Base-by-base conservation (phyloP, 371 early-diverging fungal genomes). In the Rhizopus arrhizus region DNA sequence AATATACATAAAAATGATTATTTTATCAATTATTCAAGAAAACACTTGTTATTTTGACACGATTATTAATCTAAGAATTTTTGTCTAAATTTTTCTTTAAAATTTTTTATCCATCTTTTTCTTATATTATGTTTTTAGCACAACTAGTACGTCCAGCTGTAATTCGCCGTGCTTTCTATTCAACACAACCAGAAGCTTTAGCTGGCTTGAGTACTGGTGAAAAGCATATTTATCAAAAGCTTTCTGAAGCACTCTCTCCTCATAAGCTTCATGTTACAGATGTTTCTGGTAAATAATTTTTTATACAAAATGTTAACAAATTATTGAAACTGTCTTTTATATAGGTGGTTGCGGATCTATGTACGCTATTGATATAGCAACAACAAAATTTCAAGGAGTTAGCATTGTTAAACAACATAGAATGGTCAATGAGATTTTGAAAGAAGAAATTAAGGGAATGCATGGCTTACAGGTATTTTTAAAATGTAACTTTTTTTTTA, bases 261-360 rank as follows among this genome's bases (percentile, higher is more conserved):
- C 75, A 81, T 47, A 85, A 77, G 58, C 84, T 94, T n/a, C 57
- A 78, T n/a, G 95, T 94, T n/a, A 77, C 81, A 47, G 95, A 94
- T 68, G 85, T 92, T 31, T 93, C 93, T 45, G 91, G 91, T 90
- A 76, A 50, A 40, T 36, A 32, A 3, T 46, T 16, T 12, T 29
- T 38, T 56, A 61, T 12, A 56, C 28, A 33, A 8, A 51, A 5
- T 65, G 22, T 29, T 0, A 8, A 9, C 16, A 12, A 50, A 11
- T 34, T 16, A 47, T 11, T 47, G n/a, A 8, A 12, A 8, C 34
- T 46, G 50, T 42, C 47, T 6, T 62, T 51, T 43, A 29, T 13
- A 46, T 43, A 88, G 92, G 95, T 50, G 97, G 97, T 28, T 96
- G 97, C 70, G 97, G 97, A 28, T 90, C 93, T 36, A 95, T 95